Evolutionary conservation across 305 asterid species (phyloP).

Genomic region (Salvia sclarea): DNA sequence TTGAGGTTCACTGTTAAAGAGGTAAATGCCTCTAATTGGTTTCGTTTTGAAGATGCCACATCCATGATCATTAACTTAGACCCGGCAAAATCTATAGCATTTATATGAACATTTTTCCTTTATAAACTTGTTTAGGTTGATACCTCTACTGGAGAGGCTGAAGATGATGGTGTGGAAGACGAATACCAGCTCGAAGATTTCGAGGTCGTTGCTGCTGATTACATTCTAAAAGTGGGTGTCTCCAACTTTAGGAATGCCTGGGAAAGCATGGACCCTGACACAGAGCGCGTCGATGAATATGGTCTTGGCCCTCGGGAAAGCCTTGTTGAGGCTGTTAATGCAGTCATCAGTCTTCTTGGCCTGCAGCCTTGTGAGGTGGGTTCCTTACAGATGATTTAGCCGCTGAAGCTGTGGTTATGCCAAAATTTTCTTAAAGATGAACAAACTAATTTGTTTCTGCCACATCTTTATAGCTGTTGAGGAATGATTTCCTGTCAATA

Average conservation of each 20-base stretch:
- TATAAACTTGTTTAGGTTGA: constrained; percentile 58
- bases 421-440: background rate
- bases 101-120: constrained; percentile 8
- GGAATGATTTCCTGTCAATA: background rate
- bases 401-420: background rate
- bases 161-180: constrained; percentile 92
- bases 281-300: constrained; percentile 77
- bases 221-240: constrained; percentile 78
- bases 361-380: constrained; percentile 94
- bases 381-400: constrained; percentile 13
- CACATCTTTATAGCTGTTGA: background rate
- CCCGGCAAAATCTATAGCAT: constrained; percentile 7
- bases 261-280: constrained; percentile 78
- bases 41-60: background rate
- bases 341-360: constrained; percentile 84
- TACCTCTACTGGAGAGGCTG: constrained; percentile 82
- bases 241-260: constrained; percentile 92
- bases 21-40: constrained; percentile 46
- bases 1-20: constrained; percentile 82
- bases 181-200: constrained; percentile 94
- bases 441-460: background rate
- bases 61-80: background rate
- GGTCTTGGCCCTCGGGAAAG: constrained; percentile 95
- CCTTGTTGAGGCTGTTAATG: constrained; percentile 77
- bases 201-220: constrained; percentile 86